Evolutionary conservation across 495 filamentous ascomycete species (phyloP).

Genomic region (Filosporella fistucella): DNA sequence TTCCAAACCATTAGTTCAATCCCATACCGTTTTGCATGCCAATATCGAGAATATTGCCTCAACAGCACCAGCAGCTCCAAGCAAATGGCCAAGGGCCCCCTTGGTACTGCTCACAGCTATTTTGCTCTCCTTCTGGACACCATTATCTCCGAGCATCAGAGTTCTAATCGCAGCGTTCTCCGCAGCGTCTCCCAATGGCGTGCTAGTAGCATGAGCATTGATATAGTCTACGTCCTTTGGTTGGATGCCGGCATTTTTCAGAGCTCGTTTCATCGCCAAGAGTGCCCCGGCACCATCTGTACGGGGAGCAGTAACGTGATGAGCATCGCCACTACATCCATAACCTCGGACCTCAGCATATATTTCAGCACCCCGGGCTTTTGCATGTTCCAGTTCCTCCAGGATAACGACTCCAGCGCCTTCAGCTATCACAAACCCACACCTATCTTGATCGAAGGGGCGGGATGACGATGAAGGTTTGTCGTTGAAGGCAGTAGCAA

Average conservation of each 20-base stretch:
- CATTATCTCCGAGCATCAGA: constrained; percentile 70
- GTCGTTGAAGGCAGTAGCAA: constrained; percentile 77
- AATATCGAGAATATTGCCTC: constrained; percentile 83
- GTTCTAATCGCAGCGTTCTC: constrained; percentile 81
- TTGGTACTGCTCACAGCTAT: constrained; percentile 91
- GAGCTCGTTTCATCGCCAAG: constrained; percentile 78
- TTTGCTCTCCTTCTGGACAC: constrained; percentile 52
- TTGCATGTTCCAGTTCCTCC: constrained; percentile 88
- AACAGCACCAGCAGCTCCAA: constrained; percentile 85
- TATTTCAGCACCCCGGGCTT: constrained; percentile 69
- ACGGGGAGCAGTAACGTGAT: constrained; percentile 88
- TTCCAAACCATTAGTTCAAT: too few species aligned
- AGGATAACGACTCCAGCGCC: constrained; percentile 84
- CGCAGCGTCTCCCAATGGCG: constrained; percentile 76
- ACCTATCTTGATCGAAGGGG: constrained; percentile 79
- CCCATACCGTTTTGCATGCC: constrained; percentile 47
- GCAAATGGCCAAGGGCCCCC: constrained; percentile 85
- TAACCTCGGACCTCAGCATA: constrained; percentile 91
- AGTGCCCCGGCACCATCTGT: constrained; percentile 76
- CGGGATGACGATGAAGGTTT: constrained; percentile 69
- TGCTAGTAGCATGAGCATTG: constrained; percentile 93
- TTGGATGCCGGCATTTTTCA: constrained; percentile 64
- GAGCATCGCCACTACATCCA: constrained; percentile 79
- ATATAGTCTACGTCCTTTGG: constrained; percentile 81
- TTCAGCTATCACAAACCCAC: constrained; percentile 90